These are phyloP conservation scores for Solidago caesia DNA, from an alignment of 129 eudicot species.

Conservation along the genomic window DNA sequence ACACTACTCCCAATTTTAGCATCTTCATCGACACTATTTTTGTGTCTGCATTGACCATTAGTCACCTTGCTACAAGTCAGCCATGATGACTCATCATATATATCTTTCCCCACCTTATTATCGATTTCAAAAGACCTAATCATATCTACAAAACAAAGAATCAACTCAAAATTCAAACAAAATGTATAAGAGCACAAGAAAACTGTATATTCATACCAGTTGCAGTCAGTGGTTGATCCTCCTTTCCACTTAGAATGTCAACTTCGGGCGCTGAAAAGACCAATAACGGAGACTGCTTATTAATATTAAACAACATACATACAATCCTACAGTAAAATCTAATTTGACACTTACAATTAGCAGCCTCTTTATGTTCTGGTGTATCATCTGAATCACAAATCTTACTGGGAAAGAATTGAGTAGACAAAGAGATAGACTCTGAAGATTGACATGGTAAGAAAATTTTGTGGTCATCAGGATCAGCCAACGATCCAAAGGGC, in stretches of 20 bases:
- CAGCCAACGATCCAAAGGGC: constrained; percentile 34
- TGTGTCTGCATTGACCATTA: not conserved
- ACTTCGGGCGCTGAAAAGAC: constrained; percentile 14
- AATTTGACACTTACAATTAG: constrained; percentile 11
- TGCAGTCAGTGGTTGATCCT: constrained; percentile 11
- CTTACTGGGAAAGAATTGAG: constrained; percentile 6
- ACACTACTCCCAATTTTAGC: constrained; percentile 16
- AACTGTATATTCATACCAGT: constrained; percentile 17
- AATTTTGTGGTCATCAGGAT: constrained; percentile 20
- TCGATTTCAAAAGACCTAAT: constrained; percentile 11
- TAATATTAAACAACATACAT: constrained; percentile 2
- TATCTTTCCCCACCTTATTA: constrained; percentile 5
- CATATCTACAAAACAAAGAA: constrained; percentile 25
- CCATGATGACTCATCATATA: constrained; percentile 8
- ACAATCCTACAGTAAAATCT: not conserved
- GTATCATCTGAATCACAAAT: constrained; percentile 18
- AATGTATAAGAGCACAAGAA: constrained; percentile 5
- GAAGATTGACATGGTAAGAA: constrained; percentile 19
- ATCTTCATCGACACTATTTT: constrained; percentile 12
- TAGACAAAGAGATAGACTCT: constrained; percentile 16
- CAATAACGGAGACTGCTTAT: constrained; percentile 14
- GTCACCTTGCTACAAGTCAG: constrained; percentile 16
- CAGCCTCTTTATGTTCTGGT: constrained; percentile 25
- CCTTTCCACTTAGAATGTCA: constrained; percentile 2
- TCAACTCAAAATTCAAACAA: not conserved